Percentiles rank a stretch among this genome's conserved stretches.
Evolutionary conservation across 441 rosid genomes (phyloP).

Genomic region (Hura crepitans): DNA sequence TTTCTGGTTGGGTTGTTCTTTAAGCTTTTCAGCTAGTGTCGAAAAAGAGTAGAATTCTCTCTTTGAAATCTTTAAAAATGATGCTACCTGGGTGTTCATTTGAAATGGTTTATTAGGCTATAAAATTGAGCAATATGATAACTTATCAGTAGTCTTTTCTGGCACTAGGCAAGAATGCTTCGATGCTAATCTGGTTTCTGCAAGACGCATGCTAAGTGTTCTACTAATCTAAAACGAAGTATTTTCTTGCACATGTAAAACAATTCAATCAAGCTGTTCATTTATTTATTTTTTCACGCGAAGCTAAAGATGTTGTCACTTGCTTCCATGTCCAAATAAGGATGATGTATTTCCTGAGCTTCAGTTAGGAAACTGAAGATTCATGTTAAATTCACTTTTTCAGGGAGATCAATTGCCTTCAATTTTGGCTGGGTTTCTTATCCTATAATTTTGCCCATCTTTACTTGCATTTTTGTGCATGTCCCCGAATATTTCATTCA

Average conservation of each 20-base stretch:
- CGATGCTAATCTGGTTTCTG: not conserved
- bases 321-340: not conserved
- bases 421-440: conserved; percentile 3
- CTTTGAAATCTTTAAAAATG: conserved; percentile 2
- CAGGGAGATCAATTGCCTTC: not conserved
- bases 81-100: not conserved
- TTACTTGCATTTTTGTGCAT: not conserved
- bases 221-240: not conserved
- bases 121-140: not conserved
- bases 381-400: not conserved
- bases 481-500: not conserved
- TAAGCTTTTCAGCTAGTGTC: not conserved
- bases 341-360: not conserved
- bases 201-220: not conserved
- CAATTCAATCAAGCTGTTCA: not conserved
- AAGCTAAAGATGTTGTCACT: not conserved
- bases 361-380: conserved; percentile 5
- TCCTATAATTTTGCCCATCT: not conserved
- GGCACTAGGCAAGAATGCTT: not conserved
- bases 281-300: not conserved
- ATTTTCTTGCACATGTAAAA: conserved; percentile 11
- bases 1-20: not conserved
- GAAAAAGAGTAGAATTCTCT: not conserved
- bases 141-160: not conserved
- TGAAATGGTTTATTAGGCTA: conserved; percentile 5